Evolutionary conservation across 495 filamentous ascomycete genomes (phyloP), one percentile per base, ranked within the genome.

Genomic region (Jackrogersella multiformis): DNA sequence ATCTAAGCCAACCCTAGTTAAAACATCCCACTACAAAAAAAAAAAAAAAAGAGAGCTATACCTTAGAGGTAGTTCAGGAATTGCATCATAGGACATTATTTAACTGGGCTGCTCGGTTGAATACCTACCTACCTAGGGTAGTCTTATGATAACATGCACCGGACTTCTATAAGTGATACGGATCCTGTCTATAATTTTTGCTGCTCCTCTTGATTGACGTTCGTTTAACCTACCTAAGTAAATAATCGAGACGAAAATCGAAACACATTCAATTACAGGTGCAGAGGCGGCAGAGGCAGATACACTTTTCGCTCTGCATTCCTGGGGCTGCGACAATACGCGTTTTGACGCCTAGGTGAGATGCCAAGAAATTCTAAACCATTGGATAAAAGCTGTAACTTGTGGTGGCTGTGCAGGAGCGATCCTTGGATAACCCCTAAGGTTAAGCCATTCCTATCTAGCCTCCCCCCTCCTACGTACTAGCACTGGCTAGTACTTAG

Each of bases 1-100:
- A 8, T 32, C 1, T 10, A 21, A 26, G n/a, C n/a, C n/a, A n/a
- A n/a, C n/a, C n/a, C n/a, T n/a, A 46, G 21, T 26, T 24, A 49
- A 28, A 49, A 13, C 45, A 49, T 5, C 45, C 45, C 45, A 49
- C 24, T 24, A 49, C n/a, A 16, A n/a, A n/a, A n/a, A n/a, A n/a
- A n/a, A n/a, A n/a, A n/a, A n/a, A n/a, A n/a, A n/a, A n/a, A n/a
- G n/a, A n/a, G n/a, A n/a, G n/a, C n/a, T n/a, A n/a, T n/a, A n/a
- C n/a, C n/a, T n/a, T n/a, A n/a, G n/a, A n/a, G n/a, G n/a, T n/a
- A n/a, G 42, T 12, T 46, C 1, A 46, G 42, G 13, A 46, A 46
- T 46, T 46, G 42, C 42, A 46, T 46, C 42, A 46, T 46, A 46
- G 21, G 42, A 46, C 42, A 46, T 46, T 24, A n/a, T 1, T 26